Evolutionary conservation across 768 basidiomycete genomes (phyloP).

Genomic region (Leucocoprinus leucothites): DNA sequence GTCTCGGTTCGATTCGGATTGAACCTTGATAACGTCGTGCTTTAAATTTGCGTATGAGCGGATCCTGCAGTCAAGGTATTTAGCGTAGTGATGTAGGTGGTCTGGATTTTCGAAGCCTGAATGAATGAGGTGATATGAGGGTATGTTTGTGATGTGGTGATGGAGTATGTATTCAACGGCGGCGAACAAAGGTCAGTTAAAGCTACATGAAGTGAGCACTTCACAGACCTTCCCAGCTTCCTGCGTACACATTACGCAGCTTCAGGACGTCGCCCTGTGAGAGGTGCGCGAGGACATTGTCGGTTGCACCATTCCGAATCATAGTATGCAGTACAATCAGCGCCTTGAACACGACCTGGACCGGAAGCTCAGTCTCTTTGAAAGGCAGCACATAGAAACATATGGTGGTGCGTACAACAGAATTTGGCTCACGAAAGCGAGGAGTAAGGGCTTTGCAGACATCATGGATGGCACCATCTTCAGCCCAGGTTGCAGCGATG

Average conservation of each 20-base stretch:
- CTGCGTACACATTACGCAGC: conserved; percentile 75
- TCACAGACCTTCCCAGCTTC: conserved; percentile 80
- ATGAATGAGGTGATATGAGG: neutral
- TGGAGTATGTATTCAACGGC: neutral
- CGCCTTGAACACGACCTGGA: conserved; percentile 97
- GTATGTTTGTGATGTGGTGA: neutral
- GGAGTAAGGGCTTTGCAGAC: conserved; percentile 87
- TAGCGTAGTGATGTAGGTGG: conserved; percentile 84
- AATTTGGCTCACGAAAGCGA: conserved; percentile 88
- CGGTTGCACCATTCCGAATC: conserved; percentile 95
- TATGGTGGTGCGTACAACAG: conserved; percentile 55
- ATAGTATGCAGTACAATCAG: conserved; percentile 93
- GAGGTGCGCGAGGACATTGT: conserved; percentile 85
- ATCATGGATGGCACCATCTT: conserved; percentile 90
- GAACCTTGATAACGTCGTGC: conserved; percentile 91
- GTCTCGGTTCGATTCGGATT: conserved; percentile 90
- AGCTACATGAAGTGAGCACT: neutral
- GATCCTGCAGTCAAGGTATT: conserved; percentile 87
- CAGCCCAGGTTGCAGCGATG: conserved; percentile 94
- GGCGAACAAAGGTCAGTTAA: conserved; percentile 3
- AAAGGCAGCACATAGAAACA: neutral
- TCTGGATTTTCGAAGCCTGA: conserved; percentile 83
- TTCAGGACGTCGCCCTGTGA: conserved; percentile 79
- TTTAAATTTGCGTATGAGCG: conserved; percentile 86
- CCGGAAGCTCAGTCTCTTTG: conserved; percentile 1